Evolutionary conservation across 1,284 basidiomycete genomes (phyloP).

Genomic region (Sanghuangporus weigelae): DNA sequence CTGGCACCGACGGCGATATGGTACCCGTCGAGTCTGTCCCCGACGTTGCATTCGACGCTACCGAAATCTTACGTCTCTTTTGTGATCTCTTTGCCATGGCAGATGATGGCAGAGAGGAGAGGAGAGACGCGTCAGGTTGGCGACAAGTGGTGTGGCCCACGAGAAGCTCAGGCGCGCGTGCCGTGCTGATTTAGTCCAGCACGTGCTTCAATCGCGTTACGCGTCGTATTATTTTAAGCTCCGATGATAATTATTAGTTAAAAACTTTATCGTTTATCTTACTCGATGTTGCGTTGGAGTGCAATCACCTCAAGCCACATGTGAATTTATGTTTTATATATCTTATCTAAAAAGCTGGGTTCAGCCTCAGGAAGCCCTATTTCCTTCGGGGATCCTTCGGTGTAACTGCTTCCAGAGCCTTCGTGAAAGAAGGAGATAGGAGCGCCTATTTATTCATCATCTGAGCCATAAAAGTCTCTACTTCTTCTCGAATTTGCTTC

Average conservation of each 20-base stretch:
- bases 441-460: neutral
- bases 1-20: neutral
- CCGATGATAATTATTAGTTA: neutral
- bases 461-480: neutral
- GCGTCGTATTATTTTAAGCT: neutral
- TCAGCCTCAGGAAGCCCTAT: too few relatives aligned
- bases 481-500: slow-evolving; percentile 9
- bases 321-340: too few relatives aligned
- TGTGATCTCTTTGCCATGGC: slow-evolving; percentile 10
- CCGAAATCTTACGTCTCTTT: slow-evolving; percentile 15
- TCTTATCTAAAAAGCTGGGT: too few relatives aligned
- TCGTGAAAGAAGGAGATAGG: too few relatives aligned
- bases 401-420: too few relatives aligned
- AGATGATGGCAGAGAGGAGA: neutral
- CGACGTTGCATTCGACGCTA: slow-evolving; percentile 7
- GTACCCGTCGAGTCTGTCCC: slow-evolving; percentile 10
- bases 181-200: neutral
- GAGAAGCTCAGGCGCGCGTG: neutral
- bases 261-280: too few relatives aligned
- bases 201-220: neutral
- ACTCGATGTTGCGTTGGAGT: too few relatives aligned
- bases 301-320: too few relatives aligned
- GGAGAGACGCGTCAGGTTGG: neutral
- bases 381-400: too few relatives aligned
- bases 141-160: neutral